Evolutionary conservation across 2,329 filamentous ascomycete genomes (phyloP).

Genomic region (Emmonsia crescens): DNA sequence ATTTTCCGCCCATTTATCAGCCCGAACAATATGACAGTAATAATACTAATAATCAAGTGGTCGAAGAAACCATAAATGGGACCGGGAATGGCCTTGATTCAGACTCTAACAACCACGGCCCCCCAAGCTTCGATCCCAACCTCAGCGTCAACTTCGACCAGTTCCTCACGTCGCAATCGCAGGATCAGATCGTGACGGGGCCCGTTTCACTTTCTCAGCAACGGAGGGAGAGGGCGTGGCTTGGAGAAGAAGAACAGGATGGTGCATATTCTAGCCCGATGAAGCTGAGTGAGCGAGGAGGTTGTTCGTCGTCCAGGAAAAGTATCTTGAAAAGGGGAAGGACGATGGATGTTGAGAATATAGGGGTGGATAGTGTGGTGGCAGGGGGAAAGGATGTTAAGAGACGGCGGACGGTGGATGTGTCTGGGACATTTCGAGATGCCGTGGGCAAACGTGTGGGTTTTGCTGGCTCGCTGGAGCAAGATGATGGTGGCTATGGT

Average conservation of each 20-base stretch:
- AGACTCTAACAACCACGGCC: background rate
- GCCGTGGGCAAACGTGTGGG: background rate
- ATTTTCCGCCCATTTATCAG: background rate
- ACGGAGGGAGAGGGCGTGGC: constrained; percentile 26
- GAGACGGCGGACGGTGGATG: constrained; percentile 7
- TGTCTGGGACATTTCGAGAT: background rate
- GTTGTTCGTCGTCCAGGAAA: background rate
- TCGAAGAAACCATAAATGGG: background rate
- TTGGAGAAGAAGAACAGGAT: constrained; percentile 20
- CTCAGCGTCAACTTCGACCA: constrained; percentile 28
- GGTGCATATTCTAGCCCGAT: constrained; percentile 19
- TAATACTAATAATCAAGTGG: background rate
- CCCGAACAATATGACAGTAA: background rate
- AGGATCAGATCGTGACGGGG: constrained; percentile 15
- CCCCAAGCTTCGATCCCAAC: constrained; percentile 11
- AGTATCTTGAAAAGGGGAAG: constrained; percentile 13
- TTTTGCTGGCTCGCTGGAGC: background rate
- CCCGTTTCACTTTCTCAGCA: constrained; percentile 23
- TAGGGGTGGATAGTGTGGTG: background rate
- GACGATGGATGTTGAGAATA: constrained; percentile 11
- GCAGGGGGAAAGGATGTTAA: constrained; percentile 1
- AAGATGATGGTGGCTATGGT: background rate
- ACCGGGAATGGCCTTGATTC: background rate
- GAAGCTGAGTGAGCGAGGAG: background rate
- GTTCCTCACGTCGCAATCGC: constrained; percentile 20